Evolutionary conservation across 2,329 filamentous ascomycete genomes (phyloP).

Genomic region (Penicillium sp.): DNA sequence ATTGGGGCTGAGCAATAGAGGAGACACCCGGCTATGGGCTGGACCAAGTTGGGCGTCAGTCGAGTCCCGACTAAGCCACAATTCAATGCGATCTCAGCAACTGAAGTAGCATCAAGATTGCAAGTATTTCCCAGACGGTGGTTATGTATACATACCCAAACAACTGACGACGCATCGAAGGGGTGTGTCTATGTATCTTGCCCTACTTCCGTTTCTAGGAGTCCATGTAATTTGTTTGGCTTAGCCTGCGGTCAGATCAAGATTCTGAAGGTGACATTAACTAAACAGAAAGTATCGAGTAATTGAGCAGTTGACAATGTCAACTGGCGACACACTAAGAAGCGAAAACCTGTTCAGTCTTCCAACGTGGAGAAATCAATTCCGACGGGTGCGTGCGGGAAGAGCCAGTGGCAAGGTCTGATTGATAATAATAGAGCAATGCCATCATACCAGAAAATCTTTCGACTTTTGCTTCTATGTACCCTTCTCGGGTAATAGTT

Average conservation of each 20-base stretch:
- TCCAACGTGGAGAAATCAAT: background rate
- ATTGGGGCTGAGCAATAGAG: conserved; percentile 28
- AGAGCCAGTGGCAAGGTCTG: conserved; percentile 15
- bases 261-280: background rate
- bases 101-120: background rate
- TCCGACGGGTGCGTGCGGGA: conserved; percentile 12
- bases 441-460: background rate
- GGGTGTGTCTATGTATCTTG: background rate
- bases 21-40: conserved; percentile 11
- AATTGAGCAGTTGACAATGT: background rate
- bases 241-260: background rate
- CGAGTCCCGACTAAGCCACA: conserved; percentile 1
- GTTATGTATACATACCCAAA: background rate
- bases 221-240: background rate
- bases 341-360: background rate
- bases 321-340: background rate
- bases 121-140: background rate
- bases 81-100: conserved; percentile 1
- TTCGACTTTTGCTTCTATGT: background rate
- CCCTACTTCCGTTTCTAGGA: background rate
- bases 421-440: conserved; percentile 13
- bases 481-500: background rate
- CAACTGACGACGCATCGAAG: background rate
- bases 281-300: background rate
- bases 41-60: background rate